A percentile compares a stretch with the other conserved stretches of the same genome.
Evolutionary conservation across 2,329 filamentous ascomycete genomes (phyloP).

Genomic region (Arthrobotrys sinensis): DNA sequence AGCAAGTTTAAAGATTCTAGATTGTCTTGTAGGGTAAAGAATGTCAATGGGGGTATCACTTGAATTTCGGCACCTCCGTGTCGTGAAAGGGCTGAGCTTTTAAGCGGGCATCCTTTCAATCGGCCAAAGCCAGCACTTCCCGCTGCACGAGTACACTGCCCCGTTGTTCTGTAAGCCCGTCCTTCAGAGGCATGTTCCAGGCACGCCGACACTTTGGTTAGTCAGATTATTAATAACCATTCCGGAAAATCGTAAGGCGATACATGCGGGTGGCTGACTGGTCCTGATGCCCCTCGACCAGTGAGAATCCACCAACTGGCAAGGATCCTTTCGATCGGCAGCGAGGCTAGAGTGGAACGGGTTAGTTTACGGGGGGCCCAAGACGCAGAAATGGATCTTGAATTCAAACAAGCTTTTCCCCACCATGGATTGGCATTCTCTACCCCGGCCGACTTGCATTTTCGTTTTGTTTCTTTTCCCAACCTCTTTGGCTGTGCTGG

Average conservation of each 20-base stretch:
- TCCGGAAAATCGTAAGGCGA: neutral
- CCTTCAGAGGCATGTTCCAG: conserved; percentile 6
- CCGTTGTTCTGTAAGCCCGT: neutral
- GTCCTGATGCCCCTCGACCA: neutral
- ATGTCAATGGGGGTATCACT: neutral
- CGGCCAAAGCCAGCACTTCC: neutral
- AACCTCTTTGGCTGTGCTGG: neutral
- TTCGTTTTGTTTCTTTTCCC: neutral
- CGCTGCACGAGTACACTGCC: conserved; percentile 2
- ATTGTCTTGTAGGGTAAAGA: neutral
- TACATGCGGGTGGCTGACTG: conserved; percentile 50
- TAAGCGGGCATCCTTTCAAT: neutral
- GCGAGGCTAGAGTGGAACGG: neutral
- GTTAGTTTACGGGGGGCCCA: neutral
- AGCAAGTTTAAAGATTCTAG: no score
- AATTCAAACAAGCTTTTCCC: conserved; percentile 13
- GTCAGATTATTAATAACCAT: conserved; percentile 24
- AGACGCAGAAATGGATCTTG: neutral
- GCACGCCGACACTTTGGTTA: conserved; percentile 9
- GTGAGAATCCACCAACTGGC: neutral
- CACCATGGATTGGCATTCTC: neutral
- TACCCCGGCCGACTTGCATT: neutral
- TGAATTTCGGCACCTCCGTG: neutral
- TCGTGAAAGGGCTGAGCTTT: neutral
- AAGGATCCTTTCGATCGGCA: neutral